phyloP scores from a whole-genome alignment of 2,329 filamentous ascomycete genomes.

The Rutstroemia sp. region DNA sequence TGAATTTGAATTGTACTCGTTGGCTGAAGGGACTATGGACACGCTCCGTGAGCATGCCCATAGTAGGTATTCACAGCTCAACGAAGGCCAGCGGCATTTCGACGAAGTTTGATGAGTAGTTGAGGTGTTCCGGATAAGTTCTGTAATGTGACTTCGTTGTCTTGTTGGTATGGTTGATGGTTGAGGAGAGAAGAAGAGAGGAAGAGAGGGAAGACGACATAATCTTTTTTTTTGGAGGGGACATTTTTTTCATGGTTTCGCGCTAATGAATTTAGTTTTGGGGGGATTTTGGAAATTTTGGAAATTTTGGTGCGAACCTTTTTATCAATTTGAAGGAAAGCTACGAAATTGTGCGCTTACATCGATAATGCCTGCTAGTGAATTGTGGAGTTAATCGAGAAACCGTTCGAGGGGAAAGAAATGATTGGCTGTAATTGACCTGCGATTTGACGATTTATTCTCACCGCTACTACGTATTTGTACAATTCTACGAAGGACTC shows the following conservation, averaged over 20 bases:
- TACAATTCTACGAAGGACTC: too few relatives aligned
- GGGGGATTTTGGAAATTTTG: background rate
- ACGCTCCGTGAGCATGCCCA: constrained; percentile 51
- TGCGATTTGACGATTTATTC: background rate
- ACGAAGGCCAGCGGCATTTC: constrained; percentile 73
- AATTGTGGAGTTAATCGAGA: background rate
- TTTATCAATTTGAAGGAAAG: background rate
- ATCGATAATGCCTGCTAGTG: background rate
- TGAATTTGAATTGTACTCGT: constrained; percentile 48
- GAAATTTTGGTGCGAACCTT: background rate
- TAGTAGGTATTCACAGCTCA: constrained; percentile 90
- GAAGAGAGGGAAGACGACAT: constrained; percentile 6
- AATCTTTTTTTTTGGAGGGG: constrained; percentile 17
- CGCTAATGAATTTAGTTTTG: background rate
- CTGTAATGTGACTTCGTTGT: constrained; percentile 59
- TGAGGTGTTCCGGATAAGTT: constrained; percentile 26
- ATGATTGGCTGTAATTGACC: background rate
- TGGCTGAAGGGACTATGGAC: constrained; percentile 81
- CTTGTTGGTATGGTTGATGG: constrained; percentile 33
- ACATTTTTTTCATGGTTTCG: background rate
- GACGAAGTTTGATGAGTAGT: constrained; percentile 50
- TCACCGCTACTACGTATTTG: background rate
- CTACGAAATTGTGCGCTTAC: background rate
- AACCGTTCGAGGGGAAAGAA: background rate
- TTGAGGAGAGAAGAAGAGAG: constrained; percentile 18